Evolutionary conservation across 192 early-diverging fungal species (phyloP).

Genomic region (Entomortierella parvispora): DNA sequence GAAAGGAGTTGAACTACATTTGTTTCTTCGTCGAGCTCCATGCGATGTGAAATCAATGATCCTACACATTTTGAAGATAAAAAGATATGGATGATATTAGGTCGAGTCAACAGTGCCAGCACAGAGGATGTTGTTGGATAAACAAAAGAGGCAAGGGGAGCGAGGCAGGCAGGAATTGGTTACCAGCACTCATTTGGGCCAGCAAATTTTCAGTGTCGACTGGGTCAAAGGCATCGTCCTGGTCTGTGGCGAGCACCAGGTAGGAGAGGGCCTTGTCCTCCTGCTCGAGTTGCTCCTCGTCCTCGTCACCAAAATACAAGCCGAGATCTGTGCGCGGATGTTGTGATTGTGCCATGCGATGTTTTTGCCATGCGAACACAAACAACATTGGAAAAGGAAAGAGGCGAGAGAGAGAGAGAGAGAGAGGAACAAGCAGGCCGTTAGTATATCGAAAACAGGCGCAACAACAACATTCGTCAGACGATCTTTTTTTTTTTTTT

Average conservation of each 20-base stretch:
- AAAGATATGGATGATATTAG: neutral
- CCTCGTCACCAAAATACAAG: constrained; percentile 51
- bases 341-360: neutral
- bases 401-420: neutral
- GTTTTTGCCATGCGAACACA: neutral
- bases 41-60: constrained; percentile 22
- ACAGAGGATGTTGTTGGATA: neutral
- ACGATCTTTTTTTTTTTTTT: no score
- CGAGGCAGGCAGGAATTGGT: neutral
- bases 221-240: constrained; percentile 46
- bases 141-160: neutral
- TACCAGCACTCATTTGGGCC: constrained; percentile 48
- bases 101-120: neutral
- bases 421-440: no score
- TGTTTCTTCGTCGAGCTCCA: constrained; percentile 44
- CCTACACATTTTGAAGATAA: constrained; percentile 9
- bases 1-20: constrained; percentile 41
- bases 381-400: neutral
- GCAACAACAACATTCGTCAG: no score
- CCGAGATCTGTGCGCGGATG: constrained; percentile 37
- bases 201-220: constrained; percentile 42
- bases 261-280: constrained; percentile 48
- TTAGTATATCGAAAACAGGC: no score
- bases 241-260: constrained; percentile 36
- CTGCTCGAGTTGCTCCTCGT: constrained; percentile 45